These are phyloP conservation scores for Malassezia slooffiae DNA, from an alignment of 1,284 basidiomycete species.

Conservation along the genomic window DNA sequence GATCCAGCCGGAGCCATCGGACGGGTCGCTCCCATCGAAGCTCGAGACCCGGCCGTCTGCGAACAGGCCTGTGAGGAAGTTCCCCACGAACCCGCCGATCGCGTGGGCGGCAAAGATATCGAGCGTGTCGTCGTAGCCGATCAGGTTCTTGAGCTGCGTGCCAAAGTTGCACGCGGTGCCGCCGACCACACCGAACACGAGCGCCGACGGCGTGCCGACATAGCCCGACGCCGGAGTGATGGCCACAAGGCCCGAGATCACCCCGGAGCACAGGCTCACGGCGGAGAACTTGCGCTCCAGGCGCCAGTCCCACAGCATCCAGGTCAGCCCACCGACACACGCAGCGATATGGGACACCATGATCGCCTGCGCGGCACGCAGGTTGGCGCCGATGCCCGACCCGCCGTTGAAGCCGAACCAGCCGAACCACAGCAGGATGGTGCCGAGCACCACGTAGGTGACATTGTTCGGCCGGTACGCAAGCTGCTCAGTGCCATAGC, in stretches of 20 bases:
- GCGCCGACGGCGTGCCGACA: conserved; percentile 37
- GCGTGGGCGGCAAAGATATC: conserved; percentile 77
- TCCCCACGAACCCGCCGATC: conserved; percentile 77
- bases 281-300: conserved; percentile 50
- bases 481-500: conserved; percentile 48
- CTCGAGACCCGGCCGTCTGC: conserved; percentile 71
- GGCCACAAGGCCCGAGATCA: conserved; percentile 39
- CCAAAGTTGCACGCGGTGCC: conserved; percentile 82
- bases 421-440: conserved; percentile 48
- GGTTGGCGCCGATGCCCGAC: conserved; percentile 47
- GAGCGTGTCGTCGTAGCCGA: conserved; percentile 49
- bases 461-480: conserved; percentile 49
- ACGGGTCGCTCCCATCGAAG: conserved; percentile 65
- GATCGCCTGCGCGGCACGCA: conserved; percentile 48
- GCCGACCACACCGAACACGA: conserved; percentile 57
- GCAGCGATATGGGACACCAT: conserved; percentile 57
- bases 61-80: conserved; percentile 73
- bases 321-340: conserved; percentile 54
- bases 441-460: conserved; percentile 48
- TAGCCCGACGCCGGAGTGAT: conserved; percentile 71
- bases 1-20: conserved; percentile 64
- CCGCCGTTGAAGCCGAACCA: conserved; percentile 48
- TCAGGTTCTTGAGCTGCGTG: conserved; percentile 69
- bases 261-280: conserved; percentile 62
- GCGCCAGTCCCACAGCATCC: conserved; percentile 49